phyloP scores from a whole-genome alignment of 768 basidiomycete species.

The Dendrothele bispora region DNA sequence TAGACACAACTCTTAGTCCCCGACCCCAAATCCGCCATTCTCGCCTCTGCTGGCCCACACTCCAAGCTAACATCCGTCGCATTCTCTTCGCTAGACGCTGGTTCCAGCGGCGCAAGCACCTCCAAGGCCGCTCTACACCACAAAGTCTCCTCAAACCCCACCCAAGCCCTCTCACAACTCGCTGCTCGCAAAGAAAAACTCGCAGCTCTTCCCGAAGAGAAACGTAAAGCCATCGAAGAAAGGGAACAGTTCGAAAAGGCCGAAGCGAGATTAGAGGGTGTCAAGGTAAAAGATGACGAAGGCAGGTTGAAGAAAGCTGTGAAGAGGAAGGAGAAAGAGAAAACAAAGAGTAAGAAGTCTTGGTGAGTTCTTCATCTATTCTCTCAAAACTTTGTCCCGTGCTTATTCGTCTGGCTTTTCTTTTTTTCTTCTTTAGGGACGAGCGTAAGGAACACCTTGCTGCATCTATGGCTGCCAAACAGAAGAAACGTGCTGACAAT shows the following conservation, averaged over 20 bases:
- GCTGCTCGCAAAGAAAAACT: constrained; percentile 76
- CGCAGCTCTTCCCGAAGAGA: constrained; percentile 76
- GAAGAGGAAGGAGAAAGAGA: constrained; percentile 91
- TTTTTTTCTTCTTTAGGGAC: constrained; percentile 51
- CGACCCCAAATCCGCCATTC: constrained; percentile 38
- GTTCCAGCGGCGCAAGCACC: constrained; percentile 29
- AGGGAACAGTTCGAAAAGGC: constrained; percentile 90
- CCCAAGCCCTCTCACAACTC: constrained; percentile 83
- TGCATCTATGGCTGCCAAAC: constrained; percentile 76
- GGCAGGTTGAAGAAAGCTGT: constrained; percentile 84
- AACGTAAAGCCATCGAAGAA: constrained; percentile 77
- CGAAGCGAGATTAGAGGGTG: constrained; percentile 81
- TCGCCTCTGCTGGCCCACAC: constrained; percentile 31
- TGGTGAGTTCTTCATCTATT: constrained; percentile 63
- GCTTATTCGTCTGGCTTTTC: neutral
- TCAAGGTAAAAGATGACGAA: constrained; percentile 90
- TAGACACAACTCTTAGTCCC: constrained; percentile 76
- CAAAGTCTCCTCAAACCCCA: constrained; percentile 77
- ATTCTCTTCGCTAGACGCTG: constrained; percentile 59
- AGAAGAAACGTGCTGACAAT: constrained; percentile 91
- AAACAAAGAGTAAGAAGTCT: constrained; percentile 76
- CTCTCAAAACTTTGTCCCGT: too few relatives aligned
- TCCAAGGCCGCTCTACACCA: constrained; percentile 55
- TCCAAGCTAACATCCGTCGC: constrained; percentile 60
- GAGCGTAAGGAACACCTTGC: constrained; percentile 80